phyloP scores from a whole-genome alignment of 495 filamentous ascomycete genomes.

The Tetracladium setigerum region DNA sequence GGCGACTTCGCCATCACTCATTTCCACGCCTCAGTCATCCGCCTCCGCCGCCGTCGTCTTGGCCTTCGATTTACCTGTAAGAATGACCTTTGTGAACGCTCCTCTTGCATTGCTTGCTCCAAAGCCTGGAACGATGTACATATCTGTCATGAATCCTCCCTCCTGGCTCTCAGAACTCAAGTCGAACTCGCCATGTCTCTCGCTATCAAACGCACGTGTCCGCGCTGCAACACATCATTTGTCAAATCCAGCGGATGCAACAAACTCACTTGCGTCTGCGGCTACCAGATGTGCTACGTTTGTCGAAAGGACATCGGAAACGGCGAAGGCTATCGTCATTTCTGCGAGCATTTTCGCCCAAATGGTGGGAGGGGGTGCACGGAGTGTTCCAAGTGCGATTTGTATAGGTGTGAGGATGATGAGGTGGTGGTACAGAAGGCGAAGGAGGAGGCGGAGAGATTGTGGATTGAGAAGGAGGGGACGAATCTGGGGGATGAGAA shows the following conservation, averaged over 20 bases:
- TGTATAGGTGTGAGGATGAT: conserved; percentile 83
- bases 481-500: conserved; percentile 38
- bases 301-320: conserved; percentile 57
- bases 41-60: conserved; percentile 55
- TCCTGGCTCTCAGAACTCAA: conserved; percentile 75
- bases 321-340: conserved; percentile 76
- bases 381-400: conserved; percentile 80
- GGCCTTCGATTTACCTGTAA: conserved; percentile 69
- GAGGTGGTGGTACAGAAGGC: conserved; percentile 68
- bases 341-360: conserved; percentile 92
- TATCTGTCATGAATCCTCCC: conserved; percentile 75
- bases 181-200: conserved; percentile 87
- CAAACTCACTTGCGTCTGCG: conserved; percentile 94
- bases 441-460: conserved; percentile 69
- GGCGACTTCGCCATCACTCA: conserved; percentile 30
- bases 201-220: conserved; percentile 93
- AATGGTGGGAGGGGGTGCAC: conserved; percentile 59
- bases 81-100: conserved; percentile 52
- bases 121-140: conserved; percentile 61
- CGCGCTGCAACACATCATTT: conserved; percentile 80
- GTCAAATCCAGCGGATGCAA: conserved; percentile 93
- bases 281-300: conserved; percentile 96
- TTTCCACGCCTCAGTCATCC: conserved; percentile 47
- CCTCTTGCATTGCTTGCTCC: conserved; percentile 71
- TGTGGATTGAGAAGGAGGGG: conserved; percentile 68